Percentiles rank a stretch among this genome's conserved stretches.
Conservation (phyloP, 2,329 filamentous ascomycete species). For the Venturia nashicola region DNA sequence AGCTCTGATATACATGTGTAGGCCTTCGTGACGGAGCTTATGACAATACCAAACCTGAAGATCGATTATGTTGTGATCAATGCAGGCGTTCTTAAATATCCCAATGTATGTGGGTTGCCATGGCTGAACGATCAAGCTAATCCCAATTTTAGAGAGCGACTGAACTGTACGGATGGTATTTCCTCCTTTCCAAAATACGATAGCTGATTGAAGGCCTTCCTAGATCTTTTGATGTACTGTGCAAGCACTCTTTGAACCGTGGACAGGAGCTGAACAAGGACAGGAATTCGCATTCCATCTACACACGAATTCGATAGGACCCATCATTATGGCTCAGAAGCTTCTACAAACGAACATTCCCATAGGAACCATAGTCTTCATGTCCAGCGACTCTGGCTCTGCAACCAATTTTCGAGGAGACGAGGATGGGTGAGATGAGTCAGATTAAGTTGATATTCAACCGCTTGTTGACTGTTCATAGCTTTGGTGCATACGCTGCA, state of each 20-base stretch:
- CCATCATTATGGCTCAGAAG: constrained; percentile 43
- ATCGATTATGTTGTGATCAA: constrained; percentile 46
- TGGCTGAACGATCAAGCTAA: constrained; percentile 13
- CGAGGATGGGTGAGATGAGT: constrained; percentile 34
- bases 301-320: constrained; percentile 46
- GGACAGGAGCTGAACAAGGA: constrained; percentile 30
- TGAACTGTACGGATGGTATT: constrained; percentile 34
- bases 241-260: not conserved
- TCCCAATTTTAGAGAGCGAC: constrained; percentile 32
- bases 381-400: constrained; percentile 45
- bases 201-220: not conserved
- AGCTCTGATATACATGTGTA: constrained; percentile 14
- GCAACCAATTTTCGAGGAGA: constrained; percentile 37
- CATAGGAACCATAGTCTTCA: constrained; percentile 41
- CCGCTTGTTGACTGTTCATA: constrained; percentile 7
- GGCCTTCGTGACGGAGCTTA: constrained; percentile 31
- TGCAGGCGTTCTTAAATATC: constrained; percentile 44
- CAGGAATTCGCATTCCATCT: constrained; percentile 42
- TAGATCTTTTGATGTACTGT: constrained; percentile 9
- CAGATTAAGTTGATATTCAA: not conserved
- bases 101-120: constrained; percentile 33
- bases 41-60: constrained; percentile 27
- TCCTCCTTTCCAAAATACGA: not conserved
- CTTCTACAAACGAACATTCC: constrained; percentile 35
- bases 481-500: constrained; percentile 44